Conservation (phyloP, 1,284 basidiomycete species). For the Cystobasidium sp. region DNA sequence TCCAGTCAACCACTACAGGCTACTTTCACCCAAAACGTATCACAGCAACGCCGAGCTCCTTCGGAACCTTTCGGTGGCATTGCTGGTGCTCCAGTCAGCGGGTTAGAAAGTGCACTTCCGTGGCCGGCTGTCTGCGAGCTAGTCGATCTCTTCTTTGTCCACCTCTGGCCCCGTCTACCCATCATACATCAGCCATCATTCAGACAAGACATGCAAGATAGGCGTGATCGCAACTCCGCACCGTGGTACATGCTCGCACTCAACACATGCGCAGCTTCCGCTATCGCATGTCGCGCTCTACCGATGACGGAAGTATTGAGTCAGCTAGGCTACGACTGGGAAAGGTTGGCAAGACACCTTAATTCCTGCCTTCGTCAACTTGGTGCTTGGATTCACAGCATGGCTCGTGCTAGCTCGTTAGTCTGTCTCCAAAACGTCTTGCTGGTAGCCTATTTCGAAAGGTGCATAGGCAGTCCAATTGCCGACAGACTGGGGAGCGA, state of each 20-base stretch:
- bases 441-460: slow-evolving; percentile 25
- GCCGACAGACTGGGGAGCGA: slow-evolving; percentile 18
- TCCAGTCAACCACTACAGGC: too few species aligned
- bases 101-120: neutral
- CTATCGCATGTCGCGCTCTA: neutral
- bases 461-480: neutral
- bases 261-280: slow-evolving; percentile 23
- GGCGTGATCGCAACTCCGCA: neutral
- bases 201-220: neutral
- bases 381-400: slow-evolving; percentile 9
- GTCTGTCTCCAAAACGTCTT: slow-evolving; percentile 27
- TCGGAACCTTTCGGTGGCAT: neutral
- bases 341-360: neutral
- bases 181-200: slow-evolving; percentile 28
- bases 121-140: neutral
- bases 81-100: neutral
- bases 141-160: slow-evolving; percentile 9
- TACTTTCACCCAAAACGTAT: too few species aligned
- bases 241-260: slow-evolving; percentile 16
- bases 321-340: slow-evolving; percentile 6
- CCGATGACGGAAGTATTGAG: neutral
- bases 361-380: neutral
- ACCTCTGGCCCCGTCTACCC: slow-evolving; percentile 5
- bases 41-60: neutral
- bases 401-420: neutral